These are phyloP conservation scores for Eucommia ulmoides DNA, from an alignment of 257 asterid genomes.

Conservation along the genomic window DNA sequence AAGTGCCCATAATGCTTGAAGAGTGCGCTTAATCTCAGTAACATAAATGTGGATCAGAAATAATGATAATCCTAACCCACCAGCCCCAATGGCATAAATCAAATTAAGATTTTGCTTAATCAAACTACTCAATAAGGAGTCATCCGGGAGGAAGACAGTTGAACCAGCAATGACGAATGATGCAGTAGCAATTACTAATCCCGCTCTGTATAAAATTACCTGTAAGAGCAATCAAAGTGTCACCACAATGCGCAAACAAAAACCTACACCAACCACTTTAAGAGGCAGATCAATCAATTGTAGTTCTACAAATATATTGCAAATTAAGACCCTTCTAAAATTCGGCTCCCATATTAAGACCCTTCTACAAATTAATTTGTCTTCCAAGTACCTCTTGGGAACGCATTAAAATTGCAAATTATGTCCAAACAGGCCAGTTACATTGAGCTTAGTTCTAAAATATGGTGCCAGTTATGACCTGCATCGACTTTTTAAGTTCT, in stretches of 20 bases:
- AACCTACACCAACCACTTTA: no score
- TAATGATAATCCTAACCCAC: constrained; percentile 72
- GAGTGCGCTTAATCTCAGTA: constrained; percentile 78
- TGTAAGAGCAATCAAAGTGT: constrained; percentile 6
- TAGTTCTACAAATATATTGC: no score
- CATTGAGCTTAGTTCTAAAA: no score
- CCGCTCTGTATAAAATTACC: constrained; percentile 61
- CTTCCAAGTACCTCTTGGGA: no score
- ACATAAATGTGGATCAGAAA: constrained; percentile 81
- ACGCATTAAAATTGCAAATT: no score
- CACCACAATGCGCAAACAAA: not conserved
- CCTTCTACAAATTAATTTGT: no score
- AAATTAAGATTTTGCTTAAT: constrained; percentile 33
- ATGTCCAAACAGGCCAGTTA: no score
- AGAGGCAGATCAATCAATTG: no score
- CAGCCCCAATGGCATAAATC: constrained; percentile 50
- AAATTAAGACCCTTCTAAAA: no score
- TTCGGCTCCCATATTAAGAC: no score
- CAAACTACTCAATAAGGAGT: constrained; percentile 19
- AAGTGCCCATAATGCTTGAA: constrained; percentile 66
- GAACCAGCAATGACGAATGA: constrained; percentile 70
- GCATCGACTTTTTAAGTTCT: no score
- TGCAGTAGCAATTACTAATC: constrained; percentile 73
- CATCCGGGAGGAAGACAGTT: constrained; percentile 34
- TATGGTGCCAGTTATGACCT: no score